Evolutionary conservation across 2,329 filamentous ascomycete genomes (phyloP).

Genomic region (Aspergillus clavatus): DNA sequence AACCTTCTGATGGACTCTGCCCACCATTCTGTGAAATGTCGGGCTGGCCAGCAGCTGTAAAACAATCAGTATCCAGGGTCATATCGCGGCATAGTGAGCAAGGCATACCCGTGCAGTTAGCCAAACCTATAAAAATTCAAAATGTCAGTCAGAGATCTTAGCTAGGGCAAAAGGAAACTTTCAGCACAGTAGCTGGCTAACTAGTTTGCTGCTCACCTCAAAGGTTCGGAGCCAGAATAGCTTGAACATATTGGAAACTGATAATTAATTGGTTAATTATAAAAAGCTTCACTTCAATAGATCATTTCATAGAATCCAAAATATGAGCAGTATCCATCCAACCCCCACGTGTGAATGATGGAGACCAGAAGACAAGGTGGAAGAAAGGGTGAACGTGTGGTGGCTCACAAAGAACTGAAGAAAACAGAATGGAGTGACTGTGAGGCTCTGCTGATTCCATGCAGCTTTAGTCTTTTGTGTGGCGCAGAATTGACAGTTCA

Average conservation of each 20-base stretch:
- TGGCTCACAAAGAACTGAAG: not conserved
- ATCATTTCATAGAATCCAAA: not conserved
- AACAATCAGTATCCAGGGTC: constrained; percentile 7
- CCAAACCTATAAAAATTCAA: constrained; percentile 27
- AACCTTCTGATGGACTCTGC: constrained; percentile 39
- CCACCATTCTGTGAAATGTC: constrained; percentile 41
- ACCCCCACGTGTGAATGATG: not conserved
- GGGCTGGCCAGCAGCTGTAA: constrained; percentile 40
- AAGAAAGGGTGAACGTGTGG: not conserved
- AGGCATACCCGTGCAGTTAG: constrained; percentile 34
- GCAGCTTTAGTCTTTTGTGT: not conserved
- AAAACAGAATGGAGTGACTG: too few species aligned
- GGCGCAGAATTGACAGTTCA: not conserved
- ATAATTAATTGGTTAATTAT: not conserved
- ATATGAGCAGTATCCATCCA: not conserved
- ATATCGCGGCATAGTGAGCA: not conserved
- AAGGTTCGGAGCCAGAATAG: constrained; percentile 28
- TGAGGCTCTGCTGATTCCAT: not conserved
- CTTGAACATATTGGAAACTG: constrained; percentile 21
- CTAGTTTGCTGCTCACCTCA: constrained; percentile 29
- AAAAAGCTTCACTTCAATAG: too few species aligned
- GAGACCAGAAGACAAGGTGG: not conserved
- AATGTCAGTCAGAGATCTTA: not conserved
- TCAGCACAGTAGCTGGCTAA: too few species aligned
- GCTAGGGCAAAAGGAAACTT: too few species aligned